Conservation (phyloP, 1,284 basidiomycete species). For the Tilletia horrida region DNA sequence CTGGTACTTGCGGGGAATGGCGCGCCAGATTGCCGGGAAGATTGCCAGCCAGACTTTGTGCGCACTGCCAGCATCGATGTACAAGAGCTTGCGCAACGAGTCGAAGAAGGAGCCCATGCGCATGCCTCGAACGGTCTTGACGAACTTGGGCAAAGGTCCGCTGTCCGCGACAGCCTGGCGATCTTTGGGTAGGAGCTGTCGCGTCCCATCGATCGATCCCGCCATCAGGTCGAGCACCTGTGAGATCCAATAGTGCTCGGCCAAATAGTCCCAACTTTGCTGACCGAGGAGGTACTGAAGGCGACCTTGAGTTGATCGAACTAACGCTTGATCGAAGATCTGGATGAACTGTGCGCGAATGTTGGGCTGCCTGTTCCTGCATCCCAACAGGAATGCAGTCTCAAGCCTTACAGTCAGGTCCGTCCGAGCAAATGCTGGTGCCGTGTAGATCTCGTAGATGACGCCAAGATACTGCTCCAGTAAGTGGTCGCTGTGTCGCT, state of each 20-base stretch:
- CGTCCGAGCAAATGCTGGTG: constrained; percentile 77
- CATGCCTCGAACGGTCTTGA: constrained; percentile 53
- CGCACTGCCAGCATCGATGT: constrained; percentile 72
- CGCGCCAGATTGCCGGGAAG: constrained; percentile 85
- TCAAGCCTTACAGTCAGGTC: constrained; percentile 93
- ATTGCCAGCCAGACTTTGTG: constrained; percentile 85
- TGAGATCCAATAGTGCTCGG: constrained; percentile 92
- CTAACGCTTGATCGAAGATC: constrained; percentile 83
- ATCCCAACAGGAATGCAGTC: constrained; percentile 87
- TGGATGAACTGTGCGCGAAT: constrained; percentile 86
- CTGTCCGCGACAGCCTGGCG: constrained; percentile 20
- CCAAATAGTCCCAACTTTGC: constrained; percentile 91
- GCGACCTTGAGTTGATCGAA: constrained; percentile 74
- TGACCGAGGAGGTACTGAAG: constrained; percentile 87
- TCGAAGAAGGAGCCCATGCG: constrained; percentile 45
- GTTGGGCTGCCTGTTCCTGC: constrained; percentile 73
- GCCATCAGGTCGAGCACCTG: constrained; percentile 85
- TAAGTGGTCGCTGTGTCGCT: constrained; percentile 66
- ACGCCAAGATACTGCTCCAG: constrained; percentile 83
- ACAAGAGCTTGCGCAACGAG: constrained; percentile 78
- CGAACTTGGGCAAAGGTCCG: not conserved
- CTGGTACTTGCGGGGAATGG: constrained; percentile 81
- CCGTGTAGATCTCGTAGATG: constrained; percentile 90
- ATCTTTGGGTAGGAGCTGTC: constrained; percentile 31
- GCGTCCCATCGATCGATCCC: constrained; percentile 58